A percentile compares a stretch with the other conserved stretches of the same genome.
Evolutionary conservation across 148 eudicot genomes (phyloP).

Genomic region (Mesembryanthemum crystallinum): DNA sequence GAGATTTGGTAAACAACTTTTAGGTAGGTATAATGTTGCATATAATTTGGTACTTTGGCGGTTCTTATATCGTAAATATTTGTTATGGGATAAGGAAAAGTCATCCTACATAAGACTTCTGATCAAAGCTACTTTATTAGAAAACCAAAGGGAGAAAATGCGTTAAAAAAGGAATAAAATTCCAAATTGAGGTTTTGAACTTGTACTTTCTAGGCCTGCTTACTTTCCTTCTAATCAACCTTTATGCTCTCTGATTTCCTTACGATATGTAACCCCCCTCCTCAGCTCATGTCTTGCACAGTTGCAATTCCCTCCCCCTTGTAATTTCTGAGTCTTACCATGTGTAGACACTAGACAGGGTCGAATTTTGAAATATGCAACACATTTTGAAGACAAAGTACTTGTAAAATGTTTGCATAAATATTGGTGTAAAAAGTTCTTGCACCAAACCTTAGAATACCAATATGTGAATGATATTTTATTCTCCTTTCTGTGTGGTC

Average conservation of each 20-base stretch:
- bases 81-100: neutral
- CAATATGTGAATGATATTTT: neutral
- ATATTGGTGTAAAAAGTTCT: neutral
- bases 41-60: too few relatives aligned
- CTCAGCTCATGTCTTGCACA: too few relatives aligned
- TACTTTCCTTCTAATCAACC: neutral
- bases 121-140: neutral
- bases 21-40: neutral
- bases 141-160: neutral
- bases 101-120: neutral
- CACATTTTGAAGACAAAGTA: neutral
- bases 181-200: neutral
- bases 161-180: neutral
- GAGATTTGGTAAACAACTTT: neutral
- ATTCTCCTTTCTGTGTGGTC: neutral
- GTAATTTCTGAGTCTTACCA: neutral
- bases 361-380: neutral
- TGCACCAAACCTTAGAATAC: neutral
- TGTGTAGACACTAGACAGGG: neutral
- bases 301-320: too few relatives aligned
- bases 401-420: constrained; percentile 6
- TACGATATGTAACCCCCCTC: neutral
- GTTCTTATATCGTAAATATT: neutral
- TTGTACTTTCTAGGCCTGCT: neutral
- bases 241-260: neutral